Percentiles rank a stretch among this genome's conserved stretches.
Evolutionary conservation across 2,329 filamentous ascomycete species (phyloP).

Genomic region (Penicillium italicum): DNA sequence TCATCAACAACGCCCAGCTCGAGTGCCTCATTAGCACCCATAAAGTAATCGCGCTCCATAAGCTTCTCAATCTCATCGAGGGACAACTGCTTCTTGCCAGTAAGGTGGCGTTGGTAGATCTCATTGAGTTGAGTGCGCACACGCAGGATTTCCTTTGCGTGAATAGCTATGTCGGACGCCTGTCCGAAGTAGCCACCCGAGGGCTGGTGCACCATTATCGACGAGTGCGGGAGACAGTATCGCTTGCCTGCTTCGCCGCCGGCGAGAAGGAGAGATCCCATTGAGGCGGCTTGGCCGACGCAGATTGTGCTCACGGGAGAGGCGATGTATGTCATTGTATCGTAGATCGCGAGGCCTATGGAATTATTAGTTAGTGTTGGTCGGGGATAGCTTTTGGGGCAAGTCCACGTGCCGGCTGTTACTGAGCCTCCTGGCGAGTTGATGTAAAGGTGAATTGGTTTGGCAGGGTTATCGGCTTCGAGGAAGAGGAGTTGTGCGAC

Average conservation of each 20-base stretch:
- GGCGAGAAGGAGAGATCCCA: constrained; percentile 85
- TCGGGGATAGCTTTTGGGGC: not conserved
- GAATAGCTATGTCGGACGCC: constrained; percentile 83
- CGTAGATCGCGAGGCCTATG: constrained; percentile 75
- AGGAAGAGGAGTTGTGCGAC: constrained; percentile 96
- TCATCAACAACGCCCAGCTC: constrained; percentile 90
- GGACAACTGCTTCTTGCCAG: constrained; percentile 61
- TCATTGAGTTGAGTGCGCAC: constrained; percentile 81
- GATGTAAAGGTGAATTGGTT: constrained; percentile 96
- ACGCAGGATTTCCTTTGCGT: constrained; percentile 92
- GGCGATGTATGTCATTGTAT: constrained; percentile 96
- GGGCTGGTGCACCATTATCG: constrained; percentile 97
- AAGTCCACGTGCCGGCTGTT: constrained; percentile 58
- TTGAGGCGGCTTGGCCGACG: constrained; percentile 88
- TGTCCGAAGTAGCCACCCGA: constrained; percentile 69
- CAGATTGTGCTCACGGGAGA: constrained; percentile 93
- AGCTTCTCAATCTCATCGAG: constrained; percentile 83
- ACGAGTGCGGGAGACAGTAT: constrained; percentile 85
- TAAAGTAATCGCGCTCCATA: constrained; percentile 96
- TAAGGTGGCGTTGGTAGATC: constrained; percentile 85
- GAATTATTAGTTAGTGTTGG: not conserved
- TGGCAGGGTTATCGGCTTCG: constrained; percentile 91
- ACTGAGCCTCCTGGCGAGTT: constrained; percentile 94
- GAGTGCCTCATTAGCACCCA: constrained; percentile 82
- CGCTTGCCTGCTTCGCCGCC: constrained; percentile 82